These are phyloP conservation scores for Nicotiana otophora DNA, from an alignment of 257 asterid genomes.

Conservation along the genomic window DNA sequence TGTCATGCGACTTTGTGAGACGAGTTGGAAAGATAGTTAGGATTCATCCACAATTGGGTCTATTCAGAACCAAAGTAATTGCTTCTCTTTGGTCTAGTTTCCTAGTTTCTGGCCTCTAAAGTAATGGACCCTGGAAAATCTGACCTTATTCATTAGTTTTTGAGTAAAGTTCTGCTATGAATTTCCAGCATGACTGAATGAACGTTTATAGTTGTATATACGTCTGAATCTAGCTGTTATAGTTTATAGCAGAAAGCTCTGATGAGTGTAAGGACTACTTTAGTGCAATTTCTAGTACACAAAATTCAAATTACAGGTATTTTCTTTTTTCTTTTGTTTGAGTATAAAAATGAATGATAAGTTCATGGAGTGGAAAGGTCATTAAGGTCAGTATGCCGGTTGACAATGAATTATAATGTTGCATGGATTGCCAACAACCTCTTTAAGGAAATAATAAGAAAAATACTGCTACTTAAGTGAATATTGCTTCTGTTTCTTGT, in stretches of 20 bases:
- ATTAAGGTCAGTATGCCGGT: background rate
- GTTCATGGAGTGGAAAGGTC: background rate
- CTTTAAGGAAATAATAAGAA: background rate
- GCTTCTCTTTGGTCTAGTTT: conserved; percentile 1
- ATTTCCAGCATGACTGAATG: background rate
- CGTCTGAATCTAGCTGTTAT: background rate
- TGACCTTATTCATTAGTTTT: background rate
- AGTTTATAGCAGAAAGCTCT: conserved; percentile 4
- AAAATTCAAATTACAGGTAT: background rate
- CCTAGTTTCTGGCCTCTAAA: background rate
- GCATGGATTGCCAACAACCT: background rate
- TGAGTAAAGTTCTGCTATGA: background rate
- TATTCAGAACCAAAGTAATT: background rate
- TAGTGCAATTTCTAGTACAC: conserved; percentile 1
- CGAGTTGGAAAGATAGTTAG: background rate
- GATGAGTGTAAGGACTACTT: background rate
- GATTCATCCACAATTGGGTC: background rate
- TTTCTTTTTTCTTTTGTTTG: background rate
- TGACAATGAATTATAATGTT: background rate
- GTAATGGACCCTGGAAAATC: background rate
- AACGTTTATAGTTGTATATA: background rate
- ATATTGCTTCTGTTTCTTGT: background rate
- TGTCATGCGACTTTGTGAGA: background rate
- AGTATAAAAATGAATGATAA: background rate
- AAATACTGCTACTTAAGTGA: background rate